Percentiles rank a stretch among this genome's conserved stretches.
phyloP scores from a whole-genome alignment of 306 rosid species.

The Benincasa hispida region DNA sequence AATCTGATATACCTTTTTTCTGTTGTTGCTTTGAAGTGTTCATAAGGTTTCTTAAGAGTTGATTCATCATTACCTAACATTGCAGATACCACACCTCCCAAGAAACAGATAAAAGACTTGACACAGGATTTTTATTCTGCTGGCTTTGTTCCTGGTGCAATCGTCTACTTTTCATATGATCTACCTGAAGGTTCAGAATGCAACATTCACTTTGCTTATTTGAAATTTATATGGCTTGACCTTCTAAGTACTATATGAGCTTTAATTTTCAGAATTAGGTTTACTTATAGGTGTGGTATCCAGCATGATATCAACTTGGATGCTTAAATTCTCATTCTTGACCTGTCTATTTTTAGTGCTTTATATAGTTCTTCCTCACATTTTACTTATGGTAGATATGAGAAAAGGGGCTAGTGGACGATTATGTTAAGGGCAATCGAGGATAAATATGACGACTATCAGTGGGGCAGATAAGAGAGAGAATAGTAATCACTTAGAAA shows the following conservation, averaged over 20 bases:
- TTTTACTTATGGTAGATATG: background rate
- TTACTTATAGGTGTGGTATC: background rate
- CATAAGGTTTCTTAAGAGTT: background rate
- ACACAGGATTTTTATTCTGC: conserved; percentile 61
- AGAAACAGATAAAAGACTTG: conserved; percentile 51
- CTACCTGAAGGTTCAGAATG: conserved; percentile 43
- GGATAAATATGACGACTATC: background rate
- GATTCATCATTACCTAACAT: background rate
- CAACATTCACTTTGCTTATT: background rate
- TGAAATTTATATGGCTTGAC: background rate
- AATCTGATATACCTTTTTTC: background rate
- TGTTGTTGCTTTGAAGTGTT: background rate
- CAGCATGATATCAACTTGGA: background rate
- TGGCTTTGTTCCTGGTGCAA: conserved; percentile 88
- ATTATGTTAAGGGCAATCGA: background rate
- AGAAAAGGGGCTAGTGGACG: background rate
- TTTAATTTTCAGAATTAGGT: background rate
- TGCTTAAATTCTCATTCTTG: background rate
- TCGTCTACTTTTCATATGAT: conserved; percentile 64
- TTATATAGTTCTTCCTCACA: background rate
- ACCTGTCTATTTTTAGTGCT: background rate
- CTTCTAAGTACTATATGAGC: background rate
- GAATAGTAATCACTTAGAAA: background rate
- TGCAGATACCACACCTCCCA: conserved; percentile 90
- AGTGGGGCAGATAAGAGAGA: background rate